A percentile compares a stretch with the other conserved stretches of the same genome.
Conservation (phyloP, 345 rosid genomes). For the Corymbia maculata region DNA sequence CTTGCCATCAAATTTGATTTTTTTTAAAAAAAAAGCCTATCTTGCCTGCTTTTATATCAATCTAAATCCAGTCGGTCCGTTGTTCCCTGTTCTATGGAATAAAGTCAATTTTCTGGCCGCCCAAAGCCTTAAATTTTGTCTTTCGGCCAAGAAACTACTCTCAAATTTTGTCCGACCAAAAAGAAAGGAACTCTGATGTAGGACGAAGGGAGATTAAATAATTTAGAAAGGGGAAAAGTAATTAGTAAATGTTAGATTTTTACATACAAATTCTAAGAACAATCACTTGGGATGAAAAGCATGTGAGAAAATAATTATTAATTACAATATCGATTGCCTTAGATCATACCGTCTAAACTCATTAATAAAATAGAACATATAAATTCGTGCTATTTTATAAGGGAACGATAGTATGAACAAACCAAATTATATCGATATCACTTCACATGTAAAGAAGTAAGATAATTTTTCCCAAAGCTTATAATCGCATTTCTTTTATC, state of each 20-base stretch:
- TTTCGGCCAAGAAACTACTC: too few relatives aligned
- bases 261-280: neutral
- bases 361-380: neutral
- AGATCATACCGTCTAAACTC: neutral
- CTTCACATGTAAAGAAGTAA: neutral
- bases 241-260: neutral
- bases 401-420: neutral
- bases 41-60: neutral
- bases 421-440: neutral
- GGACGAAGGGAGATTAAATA: neutral
- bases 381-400: neutral
- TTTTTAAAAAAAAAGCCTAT: neutral
- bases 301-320: neutral
- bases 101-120: neutral
- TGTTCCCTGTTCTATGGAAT: neutral
- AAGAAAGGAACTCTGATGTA: neutral
- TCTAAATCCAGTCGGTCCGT: neutral
- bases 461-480: rapidly evolving
- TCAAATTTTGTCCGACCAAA: too few relatives aligned
- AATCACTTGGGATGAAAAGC: neutral
- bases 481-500: neutral
- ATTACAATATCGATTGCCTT: neutral
- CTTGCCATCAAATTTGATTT: neutral
- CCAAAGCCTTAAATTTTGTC: neutral
- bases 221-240: neutral